Percentiles rank a stretch among this genome's conserved stretches.
Conservation (phyloP, 2,329 filamentous ascomycete genomes). For the Paramyrothecium sp. region DNA sequence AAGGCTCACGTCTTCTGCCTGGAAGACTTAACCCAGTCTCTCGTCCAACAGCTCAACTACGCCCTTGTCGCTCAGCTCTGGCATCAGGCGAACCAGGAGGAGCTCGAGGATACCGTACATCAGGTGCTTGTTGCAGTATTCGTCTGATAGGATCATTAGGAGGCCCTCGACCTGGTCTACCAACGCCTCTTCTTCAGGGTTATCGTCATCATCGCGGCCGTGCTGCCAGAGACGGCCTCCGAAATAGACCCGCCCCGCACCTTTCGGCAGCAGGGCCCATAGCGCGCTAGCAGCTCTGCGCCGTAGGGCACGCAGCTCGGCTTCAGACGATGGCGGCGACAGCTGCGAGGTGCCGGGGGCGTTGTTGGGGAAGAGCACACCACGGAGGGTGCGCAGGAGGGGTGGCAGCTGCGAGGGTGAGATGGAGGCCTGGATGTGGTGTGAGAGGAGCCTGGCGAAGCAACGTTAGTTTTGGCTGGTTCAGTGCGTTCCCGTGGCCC, state of each 20-base stretch:
- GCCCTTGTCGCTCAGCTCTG: constrained; percentile 74
- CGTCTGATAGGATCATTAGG: constrained; percentile 74
- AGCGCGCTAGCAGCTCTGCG: constrained; percentile 64
- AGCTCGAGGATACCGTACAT: constrained; percentile 81
- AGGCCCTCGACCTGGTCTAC: constrained; percentile 62
- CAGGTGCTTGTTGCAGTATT: constrained; percentile 90
- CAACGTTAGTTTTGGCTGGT: constrained; percentile 21
- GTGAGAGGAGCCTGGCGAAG: constrained; percentile 54
- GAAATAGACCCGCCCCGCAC: constrained; percentile 51
- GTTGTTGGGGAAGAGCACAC: constrained; percentile 84
- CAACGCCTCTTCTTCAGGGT: constrained; percentile 37
- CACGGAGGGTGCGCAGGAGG: constrained; percentile 69
- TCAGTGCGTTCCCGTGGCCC: constrained; percentile 7
- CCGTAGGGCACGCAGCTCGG: constrained; percentile 61
- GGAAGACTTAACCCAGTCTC: constrained; percentile 46
- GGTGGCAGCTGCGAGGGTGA: constrained; percentile 64
- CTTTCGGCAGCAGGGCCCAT: constrained; percentile 45
- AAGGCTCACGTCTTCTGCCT: background rate
- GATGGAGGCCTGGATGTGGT: constrained; percentile 57
- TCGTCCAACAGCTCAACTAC: constrained; percentile 73
- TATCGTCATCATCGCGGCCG: constrained; percentile 16
- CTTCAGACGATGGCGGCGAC: constrained; percentile 57
- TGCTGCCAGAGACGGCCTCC: constrained; percentile 32
- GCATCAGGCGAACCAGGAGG: constrained; percentile 76
- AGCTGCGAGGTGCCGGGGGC: constrained; percentile 64